Percentiles rank a stretch among this genome's conserved stretches.
phyloP scores from a whole-genome alignment of 352 stramenopile genomes.

The Phytophthora foliorum region DNA sequence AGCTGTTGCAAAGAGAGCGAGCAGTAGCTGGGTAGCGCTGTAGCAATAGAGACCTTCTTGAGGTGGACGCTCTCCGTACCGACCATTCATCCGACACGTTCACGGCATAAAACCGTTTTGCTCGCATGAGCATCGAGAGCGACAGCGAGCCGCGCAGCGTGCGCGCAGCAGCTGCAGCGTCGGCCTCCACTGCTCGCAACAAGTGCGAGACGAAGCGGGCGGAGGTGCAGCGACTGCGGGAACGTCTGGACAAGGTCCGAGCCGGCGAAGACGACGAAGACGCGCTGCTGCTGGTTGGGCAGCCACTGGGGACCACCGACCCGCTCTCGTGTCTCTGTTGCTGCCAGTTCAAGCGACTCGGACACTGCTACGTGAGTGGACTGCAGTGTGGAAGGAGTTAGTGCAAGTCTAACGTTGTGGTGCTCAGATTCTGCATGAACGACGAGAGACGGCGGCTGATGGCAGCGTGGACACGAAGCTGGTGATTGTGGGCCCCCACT shows the following conservation, averaged over 20 bases:
- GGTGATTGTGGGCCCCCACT: constrained; percentile 81
- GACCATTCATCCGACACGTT: constrained; percentile 9
- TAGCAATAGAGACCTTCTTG: constrained; percentile 43
- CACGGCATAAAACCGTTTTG: constrained; percentile 11
- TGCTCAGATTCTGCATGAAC: constrained; percentile 61
- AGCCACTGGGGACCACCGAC: constrained; percentile 50
- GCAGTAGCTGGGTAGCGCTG: constrained; percentile 13
- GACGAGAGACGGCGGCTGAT: constrained; percentile 31
- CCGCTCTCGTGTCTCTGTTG: constrained; percentile 67
- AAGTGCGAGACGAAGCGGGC: constrained; percentile 33
- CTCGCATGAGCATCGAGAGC: constrained; percentile 39
- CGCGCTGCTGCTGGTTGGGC: constrained; percentile 26
- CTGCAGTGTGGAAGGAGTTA: not conserved
- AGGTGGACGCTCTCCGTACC: constrained; percentile 30
- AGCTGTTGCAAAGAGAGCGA: constrained; percentile 8
- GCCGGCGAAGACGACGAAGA: constrained; percentile 36
- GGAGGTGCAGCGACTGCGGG: constrained; percentile 32
- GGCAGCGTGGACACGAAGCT: constrained; percentile 44
- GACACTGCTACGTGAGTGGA: constrained; percentile 49
- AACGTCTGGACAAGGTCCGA: constrained; percentile 30
- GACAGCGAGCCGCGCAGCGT: constrained; percentile 23
- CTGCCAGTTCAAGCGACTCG: constrained; percentile 64
- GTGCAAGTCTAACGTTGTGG: constrained; percentile 19
- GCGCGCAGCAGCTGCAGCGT: not conserved
- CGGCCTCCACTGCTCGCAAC: constrained; percentile 5